Evolutionary conservation across 495 filamentous ascomycete species (phyloP).

Genomic region (Aspergillus hancockii): DNA sequence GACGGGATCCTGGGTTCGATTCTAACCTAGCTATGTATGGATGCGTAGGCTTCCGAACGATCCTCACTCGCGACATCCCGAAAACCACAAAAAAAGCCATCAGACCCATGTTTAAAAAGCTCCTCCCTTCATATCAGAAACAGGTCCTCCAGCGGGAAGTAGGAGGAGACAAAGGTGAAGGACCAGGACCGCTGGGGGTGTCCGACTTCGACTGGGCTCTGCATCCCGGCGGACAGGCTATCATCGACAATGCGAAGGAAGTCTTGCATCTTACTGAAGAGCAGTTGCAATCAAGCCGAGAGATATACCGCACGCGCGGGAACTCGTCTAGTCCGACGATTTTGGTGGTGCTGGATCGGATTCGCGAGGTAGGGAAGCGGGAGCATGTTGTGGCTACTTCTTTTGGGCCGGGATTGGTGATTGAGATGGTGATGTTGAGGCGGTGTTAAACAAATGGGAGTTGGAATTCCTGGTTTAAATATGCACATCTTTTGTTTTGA

Average conservation of each 20-base stretch:
- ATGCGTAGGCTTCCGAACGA: too few relatives aligned
- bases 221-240: slow-evolving; percentile 65
- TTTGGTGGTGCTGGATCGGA: neutral
- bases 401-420: slow-evolving; percentile 64
- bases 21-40: too few relatives aligned
- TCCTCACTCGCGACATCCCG: too few relatives aligned
- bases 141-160: neutral
- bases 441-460: slow-evolving; percentile 1
- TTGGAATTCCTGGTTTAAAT: neutral
- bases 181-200: slow-evolving; percentile 14
- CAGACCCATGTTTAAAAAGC: too few relatives aligned
- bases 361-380: slow-evolving; percentile 53
- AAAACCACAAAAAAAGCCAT: too few relatives aligned
- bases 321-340: neutral
- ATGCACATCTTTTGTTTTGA: neutral
- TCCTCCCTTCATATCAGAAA: slow-evolving; percentile 22
- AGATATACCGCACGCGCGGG: neutral
- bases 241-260: slow-evolving; percentile 60
- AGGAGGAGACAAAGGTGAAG: too few relatives aligned
- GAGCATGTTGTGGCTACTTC: slow-evolving; percentile 64
- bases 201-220: slow-evolving; percentile 68
- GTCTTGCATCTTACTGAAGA: slow-evolving; percentile 22
- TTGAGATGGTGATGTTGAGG: slow-evolving; percentile 62
- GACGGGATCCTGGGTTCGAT: too few relatives aligned
- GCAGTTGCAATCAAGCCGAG: neutral